Evolutionary conservation across 352 stramenopile genomes (phyloP), one percentile per base, ranked within the genome.

Genomic region (Poterioochromonas sp.): DNA sequence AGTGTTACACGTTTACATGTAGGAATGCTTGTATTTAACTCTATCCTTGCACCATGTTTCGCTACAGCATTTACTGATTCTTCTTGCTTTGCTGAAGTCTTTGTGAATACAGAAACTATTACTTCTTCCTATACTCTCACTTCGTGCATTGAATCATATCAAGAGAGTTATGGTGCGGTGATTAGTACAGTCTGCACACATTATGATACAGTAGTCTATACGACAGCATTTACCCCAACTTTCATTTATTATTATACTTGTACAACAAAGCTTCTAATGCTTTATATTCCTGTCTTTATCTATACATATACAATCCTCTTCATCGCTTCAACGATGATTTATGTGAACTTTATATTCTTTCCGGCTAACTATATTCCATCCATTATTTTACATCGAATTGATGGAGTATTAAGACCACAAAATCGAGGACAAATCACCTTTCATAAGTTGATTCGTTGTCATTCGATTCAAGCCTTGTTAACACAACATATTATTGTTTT

Each of bases 161-260:
- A n/a, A n/a, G 32, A 71, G 2, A 40, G 5, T 8, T 8, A 43
- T 29, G 8, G 41, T 29, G n/a, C n/a, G n/a, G n/a, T n/a, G n/a
- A n/a, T n/a, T n/a, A n/a, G n/a, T n/a, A 71, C 62, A 47, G 32
- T 47, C 15, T 71, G 62, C 32, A 29, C 39, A 47, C 15, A 47
- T 29, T 74, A 58, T n/a, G 20, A 58, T 12, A 18, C 18, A n/a
- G 1, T 35, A 39, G 15, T 22, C 22, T 58, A 32, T 35, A n/a
- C 22, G 8, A 58, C 65, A 53, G 5, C 39, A 35, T 74, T 74
- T n/a, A 40, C 41, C 0, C 65, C 65, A 18, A 34, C 65, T 11
- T 74, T 74, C 40, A 74, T 54, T n/a, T 74, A 74, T n/a, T 58
- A 74, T 39, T 74, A 74, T 39, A 15, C 20, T 15, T 74, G 65